Conservation (phyloP, 2,329 filamentous ascomycete species). For the Penicillium thymicola region DNA sequence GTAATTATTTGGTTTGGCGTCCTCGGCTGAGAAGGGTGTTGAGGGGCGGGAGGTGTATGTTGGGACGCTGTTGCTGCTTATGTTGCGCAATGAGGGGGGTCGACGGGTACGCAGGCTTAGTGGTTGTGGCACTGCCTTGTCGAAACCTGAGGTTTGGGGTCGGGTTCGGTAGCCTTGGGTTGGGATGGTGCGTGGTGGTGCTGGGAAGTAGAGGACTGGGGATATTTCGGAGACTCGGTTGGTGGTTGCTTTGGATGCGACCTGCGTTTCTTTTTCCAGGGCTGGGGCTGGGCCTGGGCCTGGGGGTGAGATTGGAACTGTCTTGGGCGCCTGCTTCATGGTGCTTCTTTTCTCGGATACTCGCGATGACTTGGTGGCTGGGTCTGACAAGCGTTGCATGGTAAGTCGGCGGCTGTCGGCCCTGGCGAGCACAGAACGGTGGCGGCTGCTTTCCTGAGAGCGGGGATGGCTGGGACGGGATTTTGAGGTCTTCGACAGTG, state of each 20-base stretch:
- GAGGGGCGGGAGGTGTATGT: conserved; percentile 16
- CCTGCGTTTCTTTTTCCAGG: background rate
- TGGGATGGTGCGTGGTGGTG: conserved; percentile 15
- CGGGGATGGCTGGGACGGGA: conserved; percentile 9
- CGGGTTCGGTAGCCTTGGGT: conserved; percentile 24
- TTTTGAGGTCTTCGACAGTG: conserved; percentile 14
- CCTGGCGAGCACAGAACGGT: background rate
- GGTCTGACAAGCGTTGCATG: conserved; percentile 2
- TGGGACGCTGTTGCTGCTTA: conserved; percentile 22
- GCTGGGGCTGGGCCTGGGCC: background rate
- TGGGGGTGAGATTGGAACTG: background rate
- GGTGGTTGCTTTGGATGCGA: conserved; percentile 19
- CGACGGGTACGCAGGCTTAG: conserved; percentile 10
- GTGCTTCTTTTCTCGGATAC: background rate
- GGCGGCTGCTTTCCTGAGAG: conserved; percentile 15
- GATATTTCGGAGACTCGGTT: conserved; percentile 26
- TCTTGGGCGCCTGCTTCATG: background rate
- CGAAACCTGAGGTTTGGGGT: conserved; percentile 22
- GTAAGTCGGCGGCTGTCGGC: conserved; percentile 10
- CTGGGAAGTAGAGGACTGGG: conserved; percentile 18
- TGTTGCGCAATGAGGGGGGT: conserved; percentile 27
- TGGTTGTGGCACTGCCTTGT: conserved; percentile 14
- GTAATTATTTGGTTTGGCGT: conserved; percentile 9
- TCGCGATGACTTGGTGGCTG: background rate
- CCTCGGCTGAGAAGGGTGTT: conserved; percentile 13